These are phyloP conservation scores for Macrolepiota dolichaula DNA, from an alignment of 768 basidiomycete species.

Conservation along the genomic window DNA sequence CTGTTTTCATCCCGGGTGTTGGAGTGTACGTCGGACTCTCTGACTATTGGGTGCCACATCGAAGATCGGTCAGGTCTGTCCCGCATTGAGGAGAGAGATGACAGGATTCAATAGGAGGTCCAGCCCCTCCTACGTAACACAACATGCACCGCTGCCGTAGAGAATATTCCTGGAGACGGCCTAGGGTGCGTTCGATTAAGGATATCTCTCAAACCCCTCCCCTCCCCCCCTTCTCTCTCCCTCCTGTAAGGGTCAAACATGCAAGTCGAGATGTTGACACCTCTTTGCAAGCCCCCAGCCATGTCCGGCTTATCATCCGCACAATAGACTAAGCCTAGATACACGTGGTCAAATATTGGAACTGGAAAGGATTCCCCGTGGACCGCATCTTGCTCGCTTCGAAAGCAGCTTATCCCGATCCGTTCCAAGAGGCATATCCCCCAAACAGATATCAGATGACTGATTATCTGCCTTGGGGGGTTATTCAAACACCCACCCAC, in stretches of 20 bases:
- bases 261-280: too few species aligned
- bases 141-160: background rate
- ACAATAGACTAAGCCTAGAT: too few species aligned
- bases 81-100: background rate
- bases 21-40: background rate
- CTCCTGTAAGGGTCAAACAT: background rate
- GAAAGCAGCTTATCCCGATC: background rate
- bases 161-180: background rate
- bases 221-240: too few species aligned
- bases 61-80: background rate
- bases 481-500: too few species aligned
- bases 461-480: background rate
- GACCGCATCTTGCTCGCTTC: background rate
- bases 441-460: conserved; percentile 1
- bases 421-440: background rate
- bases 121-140: background rate
- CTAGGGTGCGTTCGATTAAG: background rate
- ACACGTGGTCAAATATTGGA: background rate
- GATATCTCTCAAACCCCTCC: too few species aligned
- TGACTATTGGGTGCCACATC: background rate
- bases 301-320: too few species aligned
- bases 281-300: too few species aligned
- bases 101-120: background rate
- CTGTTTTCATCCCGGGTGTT: background rate
- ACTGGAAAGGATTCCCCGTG: background rate